Conservation (phyloP, 2,329 filamentous ascomycete species). For the Xylaria sp. region DNA sequence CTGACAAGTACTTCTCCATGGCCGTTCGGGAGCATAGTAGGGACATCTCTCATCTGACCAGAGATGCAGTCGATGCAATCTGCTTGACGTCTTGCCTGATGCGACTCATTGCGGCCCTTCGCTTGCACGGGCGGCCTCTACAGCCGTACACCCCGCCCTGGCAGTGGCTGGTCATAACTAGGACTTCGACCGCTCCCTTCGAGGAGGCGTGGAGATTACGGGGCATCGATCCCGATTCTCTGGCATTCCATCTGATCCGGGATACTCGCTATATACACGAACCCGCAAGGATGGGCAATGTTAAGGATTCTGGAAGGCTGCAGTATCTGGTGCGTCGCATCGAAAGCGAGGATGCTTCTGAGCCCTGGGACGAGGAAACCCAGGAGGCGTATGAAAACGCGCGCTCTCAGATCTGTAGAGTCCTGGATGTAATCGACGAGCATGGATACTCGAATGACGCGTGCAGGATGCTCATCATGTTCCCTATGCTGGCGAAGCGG, state of each 20-base stretch:
- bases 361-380: conserved; percentile 21
- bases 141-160: conserved; percentile 22
- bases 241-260: conserved; percentile 15
- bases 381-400: conserved; percentile 14
- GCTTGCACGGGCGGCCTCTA: conserved; percentile 11
- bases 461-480: conserved; percentile 16
- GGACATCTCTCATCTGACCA: conserved; percentile 17
- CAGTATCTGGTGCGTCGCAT: conserved; percentile 15
- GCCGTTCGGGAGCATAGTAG: conserved; percentile 24
- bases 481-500: conserved; percentile 20
- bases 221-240: conserved; percentile 18
- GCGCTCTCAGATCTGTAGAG: conserved; percentile 11
- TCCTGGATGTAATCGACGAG: conserved; percentile 10
- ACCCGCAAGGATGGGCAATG: conserved; percentile 1
- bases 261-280: conserved; percentile 10
- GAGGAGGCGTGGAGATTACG: conserved; percentile 11
- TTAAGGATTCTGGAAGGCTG: conserved; percentile 5
- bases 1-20: conserved; percentile 23
- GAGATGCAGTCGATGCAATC: conserved; percentile 17
- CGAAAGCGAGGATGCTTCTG: conserved; percentile 2
- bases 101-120: conserved; percentile 5
- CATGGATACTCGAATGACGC: conserved; percentile 5
- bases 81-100: conserved; percentile 22
- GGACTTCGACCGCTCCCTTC: conserved; percentile 18
- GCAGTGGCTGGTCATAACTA: conserved; percentile 16